Base-by-base conservation (phyloP, 305 asterid genomes). In the Galium porrigens region DNA sequence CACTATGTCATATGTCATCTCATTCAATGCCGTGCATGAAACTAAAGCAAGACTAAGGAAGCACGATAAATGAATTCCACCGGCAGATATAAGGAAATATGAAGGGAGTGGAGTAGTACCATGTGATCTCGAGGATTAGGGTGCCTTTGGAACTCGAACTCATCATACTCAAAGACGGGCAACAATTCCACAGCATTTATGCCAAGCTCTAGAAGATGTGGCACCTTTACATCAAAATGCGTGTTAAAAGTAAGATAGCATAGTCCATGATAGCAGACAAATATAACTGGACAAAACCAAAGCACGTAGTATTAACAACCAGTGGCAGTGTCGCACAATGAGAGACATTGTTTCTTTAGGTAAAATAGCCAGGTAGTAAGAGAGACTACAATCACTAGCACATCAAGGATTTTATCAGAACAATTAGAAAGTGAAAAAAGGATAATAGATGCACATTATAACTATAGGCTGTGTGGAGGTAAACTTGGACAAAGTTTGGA, bases 81-180 rank as follows among this genome's bases (percentile, higher is more conserved):
- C 11, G 1, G 10, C 6, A 46, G 7, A 63, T 1, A 22, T 22
- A 63, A 14, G 27, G 46, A 46, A 46, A 44, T 5, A 44, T 0
- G 15, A 0, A 51, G 5, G 17, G 42, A 36, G 27, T 7, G 29
- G 42, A 36, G 27, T 7, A 3, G 17, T 58, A 92, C 99, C 96
- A 92, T 54, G 82, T 92, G 99, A 81, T 92, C 99, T 76, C 99
- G 82, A n/a, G 95, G 95, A 81, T 92, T 92, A 61, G 83, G 89
- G 65, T 75, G 82, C 83, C 96, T 87, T 77, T 89, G 96, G 32
- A 92, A 74, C 73, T 92, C 99, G 82, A 92, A 68, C 76, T 92
- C 99, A 77, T 92, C 96, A 82, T 84, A 92, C 87, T 92, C 99
- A 76, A 89, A 89, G 71, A 85, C 85, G 46, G 99, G 99, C 68